Evolutionary conservation across 352 stramenopile genomes (phyloP).

Genomic region (Pythium periplocum): DNA sequence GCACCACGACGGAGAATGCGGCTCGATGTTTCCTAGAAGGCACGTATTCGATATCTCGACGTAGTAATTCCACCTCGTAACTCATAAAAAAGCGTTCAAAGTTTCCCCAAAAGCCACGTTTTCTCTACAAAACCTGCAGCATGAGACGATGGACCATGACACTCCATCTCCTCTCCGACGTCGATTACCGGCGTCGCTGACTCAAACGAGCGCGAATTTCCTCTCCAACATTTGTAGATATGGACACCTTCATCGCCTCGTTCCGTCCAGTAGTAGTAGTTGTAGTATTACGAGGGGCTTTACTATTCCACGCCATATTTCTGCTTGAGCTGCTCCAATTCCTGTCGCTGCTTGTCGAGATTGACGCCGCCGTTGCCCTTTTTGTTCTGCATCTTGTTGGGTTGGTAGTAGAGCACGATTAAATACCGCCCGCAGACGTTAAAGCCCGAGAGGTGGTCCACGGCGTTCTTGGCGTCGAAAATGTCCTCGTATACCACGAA

Average conservation of each 20-base stretch:
- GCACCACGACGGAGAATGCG: background rate
- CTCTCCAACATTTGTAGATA: no score
- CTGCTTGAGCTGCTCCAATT: conserved; percentile 79
- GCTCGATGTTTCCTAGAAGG: no score
- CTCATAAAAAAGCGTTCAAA: no score
- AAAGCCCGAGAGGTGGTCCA: conserved; percentile 98
- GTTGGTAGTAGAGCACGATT: conserved; percentile 99
- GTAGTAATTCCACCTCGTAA: no score
- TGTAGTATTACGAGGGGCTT: no score
- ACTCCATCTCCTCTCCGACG: no score
- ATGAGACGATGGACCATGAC: background rate
- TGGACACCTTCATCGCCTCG: no score
- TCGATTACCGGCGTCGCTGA: no score
- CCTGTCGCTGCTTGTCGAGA: conserved; percentile 69
- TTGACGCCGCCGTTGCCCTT: conserved; percentile 28
- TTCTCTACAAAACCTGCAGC: background rate
- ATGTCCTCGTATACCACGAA: conserved; percentile 99
- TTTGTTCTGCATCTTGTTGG: conserved; percentile 75
- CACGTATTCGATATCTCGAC: no score
- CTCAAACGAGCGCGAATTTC: no score
- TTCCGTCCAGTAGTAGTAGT: no score
- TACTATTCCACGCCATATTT: conserved; percentile 80
- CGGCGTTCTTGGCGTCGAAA: conserved; percentile 98
- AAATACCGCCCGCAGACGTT: conserved; percentile 98
- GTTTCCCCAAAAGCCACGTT: no score